A percentile compares a stretch with the other conserved stretches of the same genome.
These are phyloP conservation scores for Solanum medicagineum DNA, from an alignment of 257 asterid genomes.

Conservation along the genomic window DNA sequence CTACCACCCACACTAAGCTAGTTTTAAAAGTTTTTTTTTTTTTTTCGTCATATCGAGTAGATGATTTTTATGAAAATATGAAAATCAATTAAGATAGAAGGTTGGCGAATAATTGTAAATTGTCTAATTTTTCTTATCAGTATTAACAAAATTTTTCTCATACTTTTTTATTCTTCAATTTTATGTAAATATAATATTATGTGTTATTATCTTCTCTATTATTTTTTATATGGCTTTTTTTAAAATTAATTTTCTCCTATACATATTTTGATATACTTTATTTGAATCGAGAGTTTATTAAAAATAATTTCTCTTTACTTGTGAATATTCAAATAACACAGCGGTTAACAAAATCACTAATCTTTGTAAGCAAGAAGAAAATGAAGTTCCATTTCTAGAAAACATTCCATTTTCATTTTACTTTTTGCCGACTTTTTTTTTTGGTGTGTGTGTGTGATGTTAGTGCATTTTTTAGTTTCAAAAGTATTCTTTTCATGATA, in stretches of 20 bases:
- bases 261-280: too few relatives aligned
- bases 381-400: background rate
- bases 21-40: background rate
- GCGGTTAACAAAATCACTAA: background rate
- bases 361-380: background rate
- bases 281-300: too few relatives aligned
- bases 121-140: too few relatives aligned
- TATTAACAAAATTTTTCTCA: too few relatives aligned
- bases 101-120: background rate
- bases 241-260: too few relatives aligned
- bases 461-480: background rate
- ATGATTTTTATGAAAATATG: background rate
- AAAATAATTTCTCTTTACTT: too few relatives aligned
- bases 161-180: too few relatives aligned
- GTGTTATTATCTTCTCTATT: too few relatives aligned
- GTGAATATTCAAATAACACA: too few relatives aligned
- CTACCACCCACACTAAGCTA: too few relatives aligned
- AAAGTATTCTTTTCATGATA: background rate
- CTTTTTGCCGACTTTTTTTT: background rate
- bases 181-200: too few relatives aligned
- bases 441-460: background rate
- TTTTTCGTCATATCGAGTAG: rapidly evolving
- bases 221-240: too few relatives aligned
- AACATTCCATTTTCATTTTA: background rate
- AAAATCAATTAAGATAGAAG: background rate